Evolutionary conservation across 2,329 filamentous ascomycete genomes (phyloP).

Genomic region (Trichoderma sp.): DNA sequence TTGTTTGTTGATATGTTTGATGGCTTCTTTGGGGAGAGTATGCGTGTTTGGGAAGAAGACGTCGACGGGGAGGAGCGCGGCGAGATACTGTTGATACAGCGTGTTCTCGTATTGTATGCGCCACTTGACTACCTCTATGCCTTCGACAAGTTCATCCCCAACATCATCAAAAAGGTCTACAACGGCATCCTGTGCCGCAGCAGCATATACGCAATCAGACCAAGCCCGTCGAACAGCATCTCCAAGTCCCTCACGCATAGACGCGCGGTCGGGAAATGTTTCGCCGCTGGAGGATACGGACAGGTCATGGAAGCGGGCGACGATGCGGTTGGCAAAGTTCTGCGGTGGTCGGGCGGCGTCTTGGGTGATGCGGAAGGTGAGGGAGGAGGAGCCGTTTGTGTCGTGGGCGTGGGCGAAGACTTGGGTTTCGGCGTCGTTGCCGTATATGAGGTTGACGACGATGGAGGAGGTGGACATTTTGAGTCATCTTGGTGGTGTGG

Average conservation of each 20-base stretch:
- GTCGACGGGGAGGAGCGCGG: too few species aligned
- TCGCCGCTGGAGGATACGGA: neutral
- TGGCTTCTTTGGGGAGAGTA: too few species aligned
- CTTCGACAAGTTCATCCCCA: too few species aligned
- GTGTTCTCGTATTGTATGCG: too few species aligned
- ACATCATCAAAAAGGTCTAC: neutral
- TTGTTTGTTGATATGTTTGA: too few species aligned
- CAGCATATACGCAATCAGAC: neutral
- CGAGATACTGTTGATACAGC: too few species aligned
- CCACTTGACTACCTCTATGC: too few species aligned
- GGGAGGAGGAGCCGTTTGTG: too few species aligned
- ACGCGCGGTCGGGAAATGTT: neutral
- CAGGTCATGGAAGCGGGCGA: neutral
- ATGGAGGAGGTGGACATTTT: too few species aligned
- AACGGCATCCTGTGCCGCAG: neutral
- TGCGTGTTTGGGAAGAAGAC: too few species aligned
- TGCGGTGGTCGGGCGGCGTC: neutral
- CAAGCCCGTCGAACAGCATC: neutral
- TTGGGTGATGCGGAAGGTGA: neutral
- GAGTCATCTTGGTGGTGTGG: too few species aligned
- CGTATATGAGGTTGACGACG: neutral
- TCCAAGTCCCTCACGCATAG: neutral
- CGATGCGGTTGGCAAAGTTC: neutral
- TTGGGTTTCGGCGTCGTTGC: neutral
- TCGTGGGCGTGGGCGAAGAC: neutral